A percentile compares a stretch with the other conserved stretches of the same genome.
Conservation (phyloP, 1,284 basidiomycete species). For the Trametes versicolor region DNA sequence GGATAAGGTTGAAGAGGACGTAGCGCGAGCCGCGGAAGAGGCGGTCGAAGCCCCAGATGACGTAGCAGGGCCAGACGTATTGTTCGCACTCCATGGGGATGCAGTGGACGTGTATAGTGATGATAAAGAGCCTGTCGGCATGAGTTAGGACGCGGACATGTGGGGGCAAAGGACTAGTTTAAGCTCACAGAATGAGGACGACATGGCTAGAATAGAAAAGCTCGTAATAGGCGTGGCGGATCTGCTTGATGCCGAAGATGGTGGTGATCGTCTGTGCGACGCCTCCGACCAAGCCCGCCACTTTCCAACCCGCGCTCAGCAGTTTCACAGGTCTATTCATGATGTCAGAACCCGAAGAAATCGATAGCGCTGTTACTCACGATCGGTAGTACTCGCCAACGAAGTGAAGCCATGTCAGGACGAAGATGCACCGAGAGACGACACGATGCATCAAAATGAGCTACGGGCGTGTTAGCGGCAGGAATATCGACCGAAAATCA, state of each 20-base stretch:
- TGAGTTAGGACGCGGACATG: neutral
- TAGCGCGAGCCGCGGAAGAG: slow-evolving; percentile 47
- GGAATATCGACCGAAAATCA: neutral
- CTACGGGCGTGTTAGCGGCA: slow-evolving; percentile 15
- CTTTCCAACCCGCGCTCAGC: slow-evolving; percentile 29
- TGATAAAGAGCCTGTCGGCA: slow-evolving; percentile 27
- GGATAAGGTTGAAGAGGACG: slow-evolving; percentile 49
- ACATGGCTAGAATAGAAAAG: slow-evolving; percentile 54
- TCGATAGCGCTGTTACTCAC: slow-evolving; percentile 4
- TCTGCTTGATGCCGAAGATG: slow-evolving; percentile 46
- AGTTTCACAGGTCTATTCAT: slow-evolving; percentile 7
- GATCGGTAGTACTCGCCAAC: slow-evolving; percentile 35
- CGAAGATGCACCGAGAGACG: slow-evolving; percentile 38
- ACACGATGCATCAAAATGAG: slow-evolving; percentile 43
- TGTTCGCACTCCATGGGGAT: slow-evolving; percentile 27
- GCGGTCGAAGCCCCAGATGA: slow-evolving; percentile 56
- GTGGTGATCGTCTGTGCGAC: slow-evolving; percentile 46
- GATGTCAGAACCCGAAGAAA: neutral
- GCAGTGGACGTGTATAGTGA: slow-evolving; percentile 36
- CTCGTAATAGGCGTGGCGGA: slow-evolving; percentile 52
- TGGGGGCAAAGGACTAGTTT: neutral
- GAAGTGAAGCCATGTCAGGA: slow-evolving; percentile 42
- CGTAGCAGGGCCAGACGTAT: slow-evolving; percentile 49
- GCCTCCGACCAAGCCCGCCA: slow-evolving; percentile 44
- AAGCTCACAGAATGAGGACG: slow-evolving; percentile 45